Evolutionary conservation across 2,329 filamentous ascomycete species (phyloP), one percentile per base, ranked within the genome.

Genomic region (Venturia oleaginea): DNA sequence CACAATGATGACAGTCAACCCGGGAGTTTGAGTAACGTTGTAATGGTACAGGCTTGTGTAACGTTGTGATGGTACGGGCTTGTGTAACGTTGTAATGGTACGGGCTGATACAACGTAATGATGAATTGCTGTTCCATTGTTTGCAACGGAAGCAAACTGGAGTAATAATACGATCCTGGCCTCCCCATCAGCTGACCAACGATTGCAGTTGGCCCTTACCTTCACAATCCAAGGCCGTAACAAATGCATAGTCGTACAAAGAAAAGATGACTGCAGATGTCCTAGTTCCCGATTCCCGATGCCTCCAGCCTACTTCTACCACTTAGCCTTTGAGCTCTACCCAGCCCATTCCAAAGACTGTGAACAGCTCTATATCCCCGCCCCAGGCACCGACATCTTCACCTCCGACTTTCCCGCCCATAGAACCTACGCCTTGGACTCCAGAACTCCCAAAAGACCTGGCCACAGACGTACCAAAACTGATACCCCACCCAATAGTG

Each of bases 271-370:
- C 34, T 37, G 59, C 30, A 60, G 22, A 24, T 59, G 57, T 30
- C 48, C 48, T 30, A 32, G 13, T 32, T n/a, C 59, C 59, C 11
- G 19, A 63, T 32, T n/a, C 59, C 59, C 11, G 19, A 63, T 63
- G 62, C 62, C 37, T 27, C 82, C 81, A 72, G 80, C 82, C 61
- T 86, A 85, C 73, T 86, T 86, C 73, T 88, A 85, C 70, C 84
- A 87, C 70, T 72, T 88, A 65, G 78, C 78, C 68, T 78, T 87
- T 69, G 84, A 87, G 79, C 75, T 87, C 22, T 80, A 84, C 69
- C 72, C 78, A 32, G 40, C 64, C 13, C 27, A 34, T 61, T 54
- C 54, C 54, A 43, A 54, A 24, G 68, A 27, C 34, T 48, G 67
- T 51, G 62, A 34, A 62, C 70, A n/a, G 30, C 4, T 34, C 51